Evolutionary conservation across 306 rosid genomes (phyloP).

Genomic region (Gynostemma pentaphyllum): DNA sequence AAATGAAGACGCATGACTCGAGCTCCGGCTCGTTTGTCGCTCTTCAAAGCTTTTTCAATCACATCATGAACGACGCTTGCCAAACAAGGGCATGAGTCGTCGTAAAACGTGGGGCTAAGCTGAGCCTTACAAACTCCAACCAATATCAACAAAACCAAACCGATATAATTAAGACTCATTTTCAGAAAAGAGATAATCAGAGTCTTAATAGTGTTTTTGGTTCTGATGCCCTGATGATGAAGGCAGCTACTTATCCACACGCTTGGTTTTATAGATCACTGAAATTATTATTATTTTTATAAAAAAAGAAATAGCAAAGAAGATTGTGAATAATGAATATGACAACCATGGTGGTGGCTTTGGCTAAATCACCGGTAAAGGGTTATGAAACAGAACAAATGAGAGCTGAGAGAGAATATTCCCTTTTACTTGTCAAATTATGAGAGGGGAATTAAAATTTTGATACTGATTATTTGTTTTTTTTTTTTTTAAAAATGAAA

Average conservation of each 20-base stretch:
- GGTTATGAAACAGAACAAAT: background rate
- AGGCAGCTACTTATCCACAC: no score
- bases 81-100: slow-evolving; percentile 12
- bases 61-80: slow-evolving; percentile 11
- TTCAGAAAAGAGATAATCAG: no score
- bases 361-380: slow-evolving; percentile 1
- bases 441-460: background rate
- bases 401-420: background rate
- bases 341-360: background rate
- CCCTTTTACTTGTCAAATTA: background rate
- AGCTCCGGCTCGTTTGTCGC: slow-evolving; percentile 21
- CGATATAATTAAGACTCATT: no score
- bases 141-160: background rate
- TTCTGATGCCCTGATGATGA: no score
- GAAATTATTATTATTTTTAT: background rate
- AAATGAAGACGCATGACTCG: slow-evolving; percentile 27
- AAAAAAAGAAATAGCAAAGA: background rate
- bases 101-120: slow-evolving; percentile 19
- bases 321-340: slow-evolving; percentile 2
- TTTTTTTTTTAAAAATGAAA: no score
- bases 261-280: background rate
- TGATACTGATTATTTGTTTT: background rate
- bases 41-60: slow-evolving; percentile 9
- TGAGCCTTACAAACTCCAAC: slow-evolving; percentile 17
- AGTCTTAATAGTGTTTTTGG: no score